A percentile compares a stretch with the other conserved stretches of the same genome.
phyloP scores from a whole-genome alignment of 345 rosid genomes.

The Hibiscus tridactylites region DNA sequence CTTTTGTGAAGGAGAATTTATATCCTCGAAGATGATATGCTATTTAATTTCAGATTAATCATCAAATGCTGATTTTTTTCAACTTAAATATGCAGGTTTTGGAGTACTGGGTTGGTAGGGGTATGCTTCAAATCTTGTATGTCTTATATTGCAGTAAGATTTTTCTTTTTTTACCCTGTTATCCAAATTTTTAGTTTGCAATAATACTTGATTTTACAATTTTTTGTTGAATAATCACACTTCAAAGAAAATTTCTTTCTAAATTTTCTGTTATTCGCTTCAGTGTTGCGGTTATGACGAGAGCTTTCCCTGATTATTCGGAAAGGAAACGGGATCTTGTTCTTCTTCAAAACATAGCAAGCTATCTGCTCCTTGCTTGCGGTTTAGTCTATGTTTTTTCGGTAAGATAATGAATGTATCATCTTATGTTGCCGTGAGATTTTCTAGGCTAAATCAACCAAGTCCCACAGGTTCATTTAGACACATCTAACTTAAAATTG shows the following conservation, averaged over 20 bases:
- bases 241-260: neutral
- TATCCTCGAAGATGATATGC: neutral
- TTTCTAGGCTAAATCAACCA: neutral
- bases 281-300: constrained; percentile 97
- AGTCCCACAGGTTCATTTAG: neutral
- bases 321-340: constrained; percentile 37
- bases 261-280: constrained; percentile 7
- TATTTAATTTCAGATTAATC: neutral
- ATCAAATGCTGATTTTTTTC: neutral
- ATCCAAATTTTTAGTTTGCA: neutral
- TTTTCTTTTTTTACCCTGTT: neutral
- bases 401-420: constrained; percentile 32
- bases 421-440: neutral
- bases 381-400: constrained; percentile 65
- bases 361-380: constrained; percentile 87
- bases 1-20: neutral
- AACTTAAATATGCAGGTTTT: constrained; percentile 42
- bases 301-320: constrained; percentile 74
- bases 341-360: constrained; percentile 72
- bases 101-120: constrained; percentile 93
- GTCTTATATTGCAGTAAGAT: constrained; percentile 23
- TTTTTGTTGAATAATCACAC: neutral
- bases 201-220: no score
- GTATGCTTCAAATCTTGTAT: constrained; percentile 99
- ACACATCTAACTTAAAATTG: neutral